These are phyloP conservation scores for Diospyros kaki DNA, from an alignment of 148 eudicot genomes.

Conservation along the genomic window DNA sequence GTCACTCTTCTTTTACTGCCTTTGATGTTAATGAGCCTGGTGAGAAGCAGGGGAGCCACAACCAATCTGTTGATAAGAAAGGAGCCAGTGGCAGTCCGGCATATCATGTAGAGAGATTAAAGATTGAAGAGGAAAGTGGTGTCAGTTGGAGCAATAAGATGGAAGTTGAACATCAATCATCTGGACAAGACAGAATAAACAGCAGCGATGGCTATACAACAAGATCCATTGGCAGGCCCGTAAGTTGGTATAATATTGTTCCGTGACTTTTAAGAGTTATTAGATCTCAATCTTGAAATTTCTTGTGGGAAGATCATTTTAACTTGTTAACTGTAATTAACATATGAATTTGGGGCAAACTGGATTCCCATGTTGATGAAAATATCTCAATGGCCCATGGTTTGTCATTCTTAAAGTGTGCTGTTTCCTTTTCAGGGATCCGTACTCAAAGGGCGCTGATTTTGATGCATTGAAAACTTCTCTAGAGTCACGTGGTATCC, in stretches of 20 bases:
- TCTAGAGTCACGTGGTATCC: conserved; percentile 16
- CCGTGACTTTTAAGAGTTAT: neutral
- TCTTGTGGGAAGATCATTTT: neutral
- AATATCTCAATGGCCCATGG: no score
- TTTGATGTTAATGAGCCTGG: conserved; percentile 27
- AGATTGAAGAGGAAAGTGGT: conserved; percentile 21
- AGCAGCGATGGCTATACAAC: conserved; percentile 21
- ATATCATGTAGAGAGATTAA: conserved; percentile 26
- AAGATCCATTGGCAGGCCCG: conserved; percentile 41
- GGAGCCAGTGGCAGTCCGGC: conserved; percentile 19
- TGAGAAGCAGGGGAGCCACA: conserved; percentile 16
- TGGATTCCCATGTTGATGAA: neutral
- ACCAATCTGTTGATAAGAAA: conserved; percentile 16
- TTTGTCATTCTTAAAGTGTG: conserved; percentile 3
- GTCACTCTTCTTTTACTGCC: conserved; percentile 33
- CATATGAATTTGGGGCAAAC: neutral
- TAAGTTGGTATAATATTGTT: conserved; percentile 46
- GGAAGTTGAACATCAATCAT: conserved; percentile 32
- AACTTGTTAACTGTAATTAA: neutral
- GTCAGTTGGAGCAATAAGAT: conserved; percentile 25
- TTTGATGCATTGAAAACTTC: conserved; percentile 21
- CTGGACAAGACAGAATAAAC: conserved; percentile 25
- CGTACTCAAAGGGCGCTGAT: conserved; percentile 43
- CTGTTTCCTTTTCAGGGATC: conserved; percentile 56
- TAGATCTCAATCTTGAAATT: neutral